A percentile compares a stretch with the other conserved stretches of the same genome.
These are phyloP conservation scores for Herpetomonas tarakana DNA, from an alignment of 208 protist genomes.

Conservation along the genomic window DNA sequence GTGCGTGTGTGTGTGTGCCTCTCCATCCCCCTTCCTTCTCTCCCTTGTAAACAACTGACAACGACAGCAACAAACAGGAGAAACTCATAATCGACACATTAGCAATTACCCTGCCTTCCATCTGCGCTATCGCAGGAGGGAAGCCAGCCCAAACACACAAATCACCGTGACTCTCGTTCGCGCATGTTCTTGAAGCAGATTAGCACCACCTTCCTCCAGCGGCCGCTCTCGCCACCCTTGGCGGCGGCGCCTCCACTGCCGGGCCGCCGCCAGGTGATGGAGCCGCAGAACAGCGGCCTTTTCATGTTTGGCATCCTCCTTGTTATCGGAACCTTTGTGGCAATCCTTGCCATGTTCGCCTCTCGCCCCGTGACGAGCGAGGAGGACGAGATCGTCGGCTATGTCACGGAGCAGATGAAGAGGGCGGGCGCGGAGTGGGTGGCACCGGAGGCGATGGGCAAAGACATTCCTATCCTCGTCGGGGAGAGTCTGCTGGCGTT, in stretches of 20 bases:
- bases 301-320: conserved; percentile 9
- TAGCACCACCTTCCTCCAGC: no score
- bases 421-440: conserved; percentile 19
- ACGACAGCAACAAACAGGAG: no score
- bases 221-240: no score
- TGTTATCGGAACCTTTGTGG: conserved; percentile 6
- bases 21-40: no score
- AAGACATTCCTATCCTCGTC: neutral
- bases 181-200: no score
- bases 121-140: no score
- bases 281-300: conserved; percentile 1
- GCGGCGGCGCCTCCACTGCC: neutral
- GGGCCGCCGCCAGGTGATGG: neutral
- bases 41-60: no score
- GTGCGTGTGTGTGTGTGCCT: no score
- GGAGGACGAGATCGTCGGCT: conserved; percentile 19
- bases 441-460: conserved; percentile 14
- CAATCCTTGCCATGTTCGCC: conserved; percentile 23
- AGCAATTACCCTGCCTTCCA: no score
- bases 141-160: no score
- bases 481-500: conserved; percentile 8
- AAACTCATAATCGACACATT: no score
- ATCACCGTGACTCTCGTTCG: no score
- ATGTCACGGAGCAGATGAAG: conserved; percentile 2
- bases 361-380: conserved; percentile 17